Evolutionary conservation across 352 stramenopile genomes (phyloP).

Genomic region (Blastocystis sp.): DNA sequence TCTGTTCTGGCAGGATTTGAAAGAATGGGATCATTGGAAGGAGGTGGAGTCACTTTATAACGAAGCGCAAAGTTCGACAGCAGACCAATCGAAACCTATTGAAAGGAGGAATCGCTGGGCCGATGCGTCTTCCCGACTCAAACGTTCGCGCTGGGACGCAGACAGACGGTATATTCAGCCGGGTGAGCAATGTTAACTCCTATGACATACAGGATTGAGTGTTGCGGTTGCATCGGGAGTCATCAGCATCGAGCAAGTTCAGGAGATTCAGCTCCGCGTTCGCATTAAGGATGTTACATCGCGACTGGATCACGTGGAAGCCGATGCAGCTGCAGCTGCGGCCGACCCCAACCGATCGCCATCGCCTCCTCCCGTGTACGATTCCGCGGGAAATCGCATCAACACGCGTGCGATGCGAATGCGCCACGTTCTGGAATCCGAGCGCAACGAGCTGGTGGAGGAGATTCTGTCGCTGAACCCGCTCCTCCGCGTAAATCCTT

Average conservation of each 20-base stretch:
- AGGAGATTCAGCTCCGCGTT: conserved; percentile 51
- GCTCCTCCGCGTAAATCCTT: neutral
- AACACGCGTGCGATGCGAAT: conserved; percentile 92
- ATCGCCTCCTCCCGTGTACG: conserved; percentile 85
- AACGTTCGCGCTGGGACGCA: conserved; percentile 58
- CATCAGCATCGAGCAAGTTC: conserved; percentile 50
- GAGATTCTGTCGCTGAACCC: conserved; percentile 86
- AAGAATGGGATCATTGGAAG: conserved; percentile 70
- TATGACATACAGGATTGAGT: neutral
- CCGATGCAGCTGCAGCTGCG: conserved; percentile 21
- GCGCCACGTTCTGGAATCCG: conserved; percentile 74
- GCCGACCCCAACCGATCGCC: conserved; percentile 73
- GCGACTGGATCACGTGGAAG: conserved; percentile 30
- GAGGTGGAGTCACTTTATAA: conserved; percentile 73
- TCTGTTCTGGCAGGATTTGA: conserved; percentile 76
- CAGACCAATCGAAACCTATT: neutral
- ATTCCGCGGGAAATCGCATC: conserved; percentile 78
- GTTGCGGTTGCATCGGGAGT: conserved; percentile 6
- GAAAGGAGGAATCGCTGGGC: conserved; percentile 65
- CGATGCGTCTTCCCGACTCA: conserved; percentile 62
- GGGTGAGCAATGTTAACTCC: neutral
- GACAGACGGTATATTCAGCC: conserved; percentile 60
- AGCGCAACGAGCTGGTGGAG: conserved; percentile 81
- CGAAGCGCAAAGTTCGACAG: conserved; percentile 64
- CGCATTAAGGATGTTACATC: conserved; percentile 11